Percentiles rank a stretch among this genome's conserved stretches.
Evolutionary conservation across 352 stramenopile genomes (phyloP).

Genomic region (Phytophthora lateralis): DNA sequence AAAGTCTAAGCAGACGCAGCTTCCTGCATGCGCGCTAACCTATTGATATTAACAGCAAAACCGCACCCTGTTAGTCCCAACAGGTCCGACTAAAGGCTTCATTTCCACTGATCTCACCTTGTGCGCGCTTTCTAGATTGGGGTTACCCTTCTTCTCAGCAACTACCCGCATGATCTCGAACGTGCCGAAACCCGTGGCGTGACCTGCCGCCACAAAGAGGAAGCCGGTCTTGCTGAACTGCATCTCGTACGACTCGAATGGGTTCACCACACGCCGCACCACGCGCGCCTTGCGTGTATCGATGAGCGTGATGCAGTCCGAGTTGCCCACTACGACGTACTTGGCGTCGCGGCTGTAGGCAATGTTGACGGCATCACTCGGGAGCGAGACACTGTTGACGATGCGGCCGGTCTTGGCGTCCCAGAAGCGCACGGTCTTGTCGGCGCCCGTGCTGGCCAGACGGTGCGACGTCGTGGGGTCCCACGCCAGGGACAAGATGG

Average conservation of each 20-base stretch:
- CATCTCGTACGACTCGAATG: constrained; percentile 84
- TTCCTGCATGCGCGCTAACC: constrained; percentile 79
- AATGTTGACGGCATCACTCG: constrained; percentile 77
- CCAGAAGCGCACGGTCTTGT: constrained; percentile 89
- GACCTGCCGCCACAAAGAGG: constrained; percentile 81
- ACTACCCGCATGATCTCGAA: constrained; percentile 88
- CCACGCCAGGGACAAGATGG: constrained; percentile 76
- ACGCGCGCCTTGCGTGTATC: constrained; percentile 84
- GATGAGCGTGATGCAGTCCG: constrained; percentile 80
- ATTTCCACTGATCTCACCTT: constrained; percentile 47
- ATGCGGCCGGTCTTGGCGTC: constrained; percentile 83
- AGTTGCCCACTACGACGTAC: constrained; percentile 80
- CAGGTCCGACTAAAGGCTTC: background rate
- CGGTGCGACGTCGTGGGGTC: constrained; percentile 66
- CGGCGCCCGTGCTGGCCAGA: constrained; percentile 68
- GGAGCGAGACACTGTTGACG: constrained; percentile 74
- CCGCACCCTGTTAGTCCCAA: constrained; percentile 3
- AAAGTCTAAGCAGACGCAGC: constrained; percentile 82
- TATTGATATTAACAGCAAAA: constrained; percentile 20
- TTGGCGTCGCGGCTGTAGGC: constrained; percentile 83
- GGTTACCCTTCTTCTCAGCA: constrained; percentile 73
- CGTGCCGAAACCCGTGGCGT: constrained; percentile 74
- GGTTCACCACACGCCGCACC: constrained; percentile 78
- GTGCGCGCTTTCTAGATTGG: constrained; percentile 84
- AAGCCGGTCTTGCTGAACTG: constrained; percentile 83